Base-by-base conservation (phyloP, 2,329 filamentous ascomycete species). In the Cryoendolithus antarcticus region DNA sequence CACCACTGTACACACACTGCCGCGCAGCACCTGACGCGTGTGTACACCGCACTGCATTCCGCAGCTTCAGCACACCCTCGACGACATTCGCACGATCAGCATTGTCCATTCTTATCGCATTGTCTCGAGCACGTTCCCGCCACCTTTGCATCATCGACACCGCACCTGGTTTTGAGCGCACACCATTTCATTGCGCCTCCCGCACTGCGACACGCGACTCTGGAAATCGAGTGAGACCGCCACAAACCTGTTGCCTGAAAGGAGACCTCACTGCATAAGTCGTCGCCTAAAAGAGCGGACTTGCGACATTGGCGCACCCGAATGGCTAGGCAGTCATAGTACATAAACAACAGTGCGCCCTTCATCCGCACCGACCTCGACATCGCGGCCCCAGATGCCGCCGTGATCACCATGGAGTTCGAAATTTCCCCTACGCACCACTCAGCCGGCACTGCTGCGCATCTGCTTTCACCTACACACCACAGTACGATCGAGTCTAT, bases 381-480 rank as follows among this genome's bases (percentile, higher is more conserved):
- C 15, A 19, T 5, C 15, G 15, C 15, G 15, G 15, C 15, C 15
- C 15, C 15, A 19, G 15, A 19, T 19, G 15, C 15, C 15, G 15
- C 15, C 15, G 15, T 19, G 15, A 19, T 19, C 35, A 40, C 40
- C 34, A 69, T 69, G 66, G 66, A 68, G 55, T 64, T 68, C 49
- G 62, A 64, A 44, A 69, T 65, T 51, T 70, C 67, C 38, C 66
- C 66, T 38, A 64, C 64, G 49, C 65, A 67, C 50, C 65, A 67
- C 50, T 65, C 67, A 43, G 54, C 56, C 11, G 82, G 83, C 58
- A 84, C 84, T 55, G 89, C 84, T 43, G 71, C 93, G 53, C 86
- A 91, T 55, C 71, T 94, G 52, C 80, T 86, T 48, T 94, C 88
- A 45, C 88, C 89, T 42, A 89, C 83, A 9, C 55, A 60, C 38